Evolutionary conservation across 2,329 filamentous ascomycete genomes (phyloP), one percentile per base, ranked within the genome.

Genomic region (Malbranchea zuffiana): DNA sequence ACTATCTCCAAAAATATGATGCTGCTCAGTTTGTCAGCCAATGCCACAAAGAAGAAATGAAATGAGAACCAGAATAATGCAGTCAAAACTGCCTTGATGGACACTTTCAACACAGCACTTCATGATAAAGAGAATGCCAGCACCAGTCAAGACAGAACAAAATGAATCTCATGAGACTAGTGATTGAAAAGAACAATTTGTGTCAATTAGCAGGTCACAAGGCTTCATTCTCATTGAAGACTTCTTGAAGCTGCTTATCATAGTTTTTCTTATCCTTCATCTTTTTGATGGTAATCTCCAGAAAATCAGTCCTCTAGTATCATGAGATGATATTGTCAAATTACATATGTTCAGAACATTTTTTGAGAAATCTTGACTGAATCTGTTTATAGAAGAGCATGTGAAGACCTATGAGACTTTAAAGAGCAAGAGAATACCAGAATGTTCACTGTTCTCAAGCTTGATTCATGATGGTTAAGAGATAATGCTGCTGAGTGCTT

Each of bases 371-470:
- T 13, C 18, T 37, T 11, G 17, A 27, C 20, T 30, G 25, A 2
- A 37, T 11, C 12, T 24, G 8, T 13, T 30, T 16, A 18, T 46
- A 31, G 30, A 50, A 50, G 1, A 48, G 18, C 4, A 4, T 27
- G 21, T 50, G 49, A 2, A 51, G 24, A 8, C 42, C 45, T 10
- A 42, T 45, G 3, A 44, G 47, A 26, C 47, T 51, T 3, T 28
- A 32, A 11, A 48, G 40, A 12, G 45, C 47, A 5, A 47, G 35
- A 2, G 34, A 19, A 41, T 43, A 50, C 43, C 45, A 49, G 10
- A 48, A 51, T 0, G 44, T 42, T 24, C 46, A 46, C 18, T 25
- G 29, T 6, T 19, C 23, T 44, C 46, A 50, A 5, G 33, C 18
- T n/a, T 34, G 30, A 8, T 46, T 18, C 44, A 48, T 43, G 11